Conservation (phyloP, 345 rosid genomes). For the Diplotaxis tenuifolia region DNA sequence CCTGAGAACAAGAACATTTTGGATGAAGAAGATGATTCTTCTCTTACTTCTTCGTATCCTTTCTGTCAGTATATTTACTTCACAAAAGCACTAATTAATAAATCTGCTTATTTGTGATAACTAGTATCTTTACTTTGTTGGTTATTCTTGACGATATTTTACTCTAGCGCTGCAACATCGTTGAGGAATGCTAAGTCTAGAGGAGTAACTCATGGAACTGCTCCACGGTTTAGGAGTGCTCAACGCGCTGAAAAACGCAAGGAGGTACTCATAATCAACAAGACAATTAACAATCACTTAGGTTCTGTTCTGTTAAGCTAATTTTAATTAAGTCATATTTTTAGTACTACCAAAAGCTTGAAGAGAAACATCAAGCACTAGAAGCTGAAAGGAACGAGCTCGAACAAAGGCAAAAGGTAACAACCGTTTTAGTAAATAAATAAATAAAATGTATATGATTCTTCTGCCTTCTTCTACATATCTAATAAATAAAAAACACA, state of each 20-base stretch:
- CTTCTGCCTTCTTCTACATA: not conserved
- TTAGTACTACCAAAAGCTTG: slow-evolving; percentile 81
- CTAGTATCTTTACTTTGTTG: not conserved
- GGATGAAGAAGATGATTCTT: slow-evolving; percentile 85
- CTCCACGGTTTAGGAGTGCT: slow-evolving; percentile 74
- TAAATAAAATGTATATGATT: not conserved
- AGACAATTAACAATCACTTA: not conserved
- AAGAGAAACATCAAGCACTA: slow-evolving; percentile 79
- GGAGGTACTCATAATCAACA: slow-evolving; percentile 53
- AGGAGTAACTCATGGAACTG: slow-evolving; percentile 68
- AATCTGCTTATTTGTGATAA: not conserved
- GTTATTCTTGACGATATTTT: slow-evolving; percentile 10
- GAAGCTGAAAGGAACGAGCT: slow-evolving; percentile 72
- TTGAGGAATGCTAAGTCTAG: slow-evolving; percentile 50
- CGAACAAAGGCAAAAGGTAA: slow-evolving; percentile 55
- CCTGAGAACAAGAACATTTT: slow-evolving; percentile 47
- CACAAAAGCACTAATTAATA: not conserved
- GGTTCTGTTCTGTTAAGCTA: slow-evolving; percentile 4
- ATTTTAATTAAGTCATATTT: not conserved
- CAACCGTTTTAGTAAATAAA: not conserved
- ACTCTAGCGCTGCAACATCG: slow-evolving; percentile 39
- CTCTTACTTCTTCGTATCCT: slow-evolving; percentile 89
- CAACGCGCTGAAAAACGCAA: slow-evolving; percentile 89
- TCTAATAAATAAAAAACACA: not conserved
- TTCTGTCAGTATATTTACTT: not conserved